Conservation (phyloP, 306 rosid genomes). For the Trichosanthes truncata region DNA sequence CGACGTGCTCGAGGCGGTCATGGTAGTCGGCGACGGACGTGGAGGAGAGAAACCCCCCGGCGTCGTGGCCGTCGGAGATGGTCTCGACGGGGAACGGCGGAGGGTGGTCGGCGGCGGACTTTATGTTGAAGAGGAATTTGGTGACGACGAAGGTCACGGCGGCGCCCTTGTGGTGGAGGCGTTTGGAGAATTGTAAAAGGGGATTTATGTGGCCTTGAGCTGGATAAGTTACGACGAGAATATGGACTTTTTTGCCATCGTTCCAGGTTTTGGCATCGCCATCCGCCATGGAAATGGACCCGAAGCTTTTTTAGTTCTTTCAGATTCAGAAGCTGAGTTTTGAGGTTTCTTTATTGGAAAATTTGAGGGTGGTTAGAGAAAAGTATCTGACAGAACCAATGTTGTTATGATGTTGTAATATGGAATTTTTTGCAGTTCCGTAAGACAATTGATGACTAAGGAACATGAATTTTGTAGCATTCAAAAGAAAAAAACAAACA, state of each 20-base stretch:
- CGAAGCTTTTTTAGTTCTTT: background rate
- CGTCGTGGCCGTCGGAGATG: background rate
- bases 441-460: too few relatives aligned
- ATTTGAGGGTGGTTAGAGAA: too few relatives aligned
- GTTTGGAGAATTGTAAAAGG: conserved; percentile 23
- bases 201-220: conserved; percentile 25
- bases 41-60: background rate
- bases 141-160: conserved; percentile 14
- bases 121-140: background rate
- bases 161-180: conserved; percentile 17
- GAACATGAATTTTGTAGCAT: too few relatives aligned
- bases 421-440: too few relatives aligned
- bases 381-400: too few relatives aligned
- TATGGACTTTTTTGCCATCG: background rate
- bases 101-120: background rate
- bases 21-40: background rate
- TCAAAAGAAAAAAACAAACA: too few relatives aligned
- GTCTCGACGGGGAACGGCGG: background rate
- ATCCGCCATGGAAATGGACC: conserved; percentile 1
- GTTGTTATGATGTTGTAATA: too few relatives aligned
- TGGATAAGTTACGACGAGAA: background rate
- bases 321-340: background rate
- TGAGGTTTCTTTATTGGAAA: background rate
- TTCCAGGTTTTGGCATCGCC: background rate
- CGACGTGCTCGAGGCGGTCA: background rate